Base-by-base conservation (phyloP, 805 yeast species). In the Monosporozyma unispora region DNA sequence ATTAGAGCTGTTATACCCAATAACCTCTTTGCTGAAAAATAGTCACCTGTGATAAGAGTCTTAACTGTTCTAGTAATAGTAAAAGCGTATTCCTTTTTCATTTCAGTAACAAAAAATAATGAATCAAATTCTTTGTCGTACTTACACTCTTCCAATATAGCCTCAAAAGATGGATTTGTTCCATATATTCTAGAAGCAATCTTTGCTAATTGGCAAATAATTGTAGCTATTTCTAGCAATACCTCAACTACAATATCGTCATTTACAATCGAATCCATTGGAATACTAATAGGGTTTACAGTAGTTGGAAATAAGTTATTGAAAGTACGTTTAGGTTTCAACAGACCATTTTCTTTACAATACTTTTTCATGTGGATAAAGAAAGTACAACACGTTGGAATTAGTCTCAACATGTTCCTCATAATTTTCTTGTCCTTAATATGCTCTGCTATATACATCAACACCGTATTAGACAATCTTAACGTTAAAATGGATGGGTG, bases 21-120 rank as follows among this genome's bases (percentile, higher is more conserved):
- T 96, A 96, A 88, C 56, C 79, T 81, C 28, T 74, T 76, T 43
- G 75, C 73, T 2, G 91, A 91, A 70, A 77, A 84, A 59, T 77
- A 80, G 47, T 71, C 73, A 31, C 81, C 75, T 53, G 73, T 76
- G 48, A 80, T 63, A 51, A 82, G 64, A 27, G 75, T 62, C 55
- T 77, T 75, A 16, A 79, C 71, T 8, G 80, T 76, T 7, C 75
- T 71, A 40, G 79, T 72, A 19, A 79, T 57, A 0, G 70, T 58
- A 11, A 60, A 48, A 16, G 74, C 52, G 42, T 78, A 79, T 25
- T 71, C 76, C 37, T 64, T 68, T 42, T 61, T 55, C 19, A 79
- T 72, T 42, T 64, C 59, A 31, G 62, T 66, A 19, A 73, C 68
- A 49, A 75, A 74, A 52, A 72, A 71, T 33, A 61, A 63, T 2